Evolutionary conservation across 208 protist species (phyloP).

Genomic region (Leishmania martiniquensis): DNA sequence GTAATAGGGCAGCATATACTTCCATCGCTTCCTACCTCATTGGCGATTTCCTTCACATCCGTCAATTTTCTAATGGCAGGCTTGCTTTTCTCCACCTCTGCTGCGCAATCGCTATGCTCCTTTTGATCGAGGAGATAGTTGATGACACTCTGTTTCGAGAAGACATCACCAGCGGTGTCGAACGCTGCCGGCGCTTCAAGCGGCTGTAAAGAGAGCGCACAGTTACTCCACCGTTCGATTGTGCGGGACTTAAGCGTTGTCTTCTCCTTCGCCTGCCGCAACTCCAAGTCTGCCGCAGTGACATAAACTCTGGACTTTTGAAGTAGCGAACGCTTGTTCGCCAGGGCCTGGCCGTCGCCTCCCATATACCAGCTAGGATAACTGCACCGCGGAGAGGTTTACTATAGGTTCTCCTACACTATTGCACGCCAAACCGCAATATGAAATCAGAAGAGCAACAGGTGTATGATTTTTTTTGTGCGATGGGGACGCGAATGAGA

Average conservation of each 20-base stretch:
- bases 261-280: slow-evolving; percentile 16
- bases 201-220: slow-evolving; percentile 54
- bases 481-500: slow-evolving; percentile 5
- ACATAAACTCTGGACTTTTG: slow-evolving; percentile 54
- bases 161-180: slow-evolving; percentile 65
- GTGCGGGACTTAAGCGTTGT: slow-evolving; percentile 21
- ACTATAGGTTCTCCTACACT: neutral
- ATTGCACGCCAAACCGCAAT: neutral
- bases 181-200: slow-evolving; percentile 68
- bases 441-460: neutral
- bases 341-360: slow-evolving; percentile 78
- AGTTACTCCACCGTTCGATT: slow-evolving; percentile 59
- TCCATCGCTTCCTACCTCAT: slow-evolving; percentile 31
- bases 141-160: slow-evolving; percentile 68
- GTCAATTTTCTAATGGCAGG: slow-evolving; percentile 37
- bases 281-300: slow-evolving; percentile 29
- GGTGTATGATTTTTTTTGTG: neutral
- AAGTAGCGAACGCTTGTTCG: slow-evolving; percentile 77
- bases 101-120: neutral
- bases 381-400: neutral
- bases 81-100: neutral
- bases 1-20: slow-evolving; percentile 66
- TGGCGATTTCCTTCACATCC: slow-evolving; percentile 64
- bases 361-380: slow-evolving; percentile 41
- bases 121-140: slow-evolving; percentile 49